Base-by-base conservation (phyloP, 345 rosid species). In the Aquilaria sinensis region DNA sequence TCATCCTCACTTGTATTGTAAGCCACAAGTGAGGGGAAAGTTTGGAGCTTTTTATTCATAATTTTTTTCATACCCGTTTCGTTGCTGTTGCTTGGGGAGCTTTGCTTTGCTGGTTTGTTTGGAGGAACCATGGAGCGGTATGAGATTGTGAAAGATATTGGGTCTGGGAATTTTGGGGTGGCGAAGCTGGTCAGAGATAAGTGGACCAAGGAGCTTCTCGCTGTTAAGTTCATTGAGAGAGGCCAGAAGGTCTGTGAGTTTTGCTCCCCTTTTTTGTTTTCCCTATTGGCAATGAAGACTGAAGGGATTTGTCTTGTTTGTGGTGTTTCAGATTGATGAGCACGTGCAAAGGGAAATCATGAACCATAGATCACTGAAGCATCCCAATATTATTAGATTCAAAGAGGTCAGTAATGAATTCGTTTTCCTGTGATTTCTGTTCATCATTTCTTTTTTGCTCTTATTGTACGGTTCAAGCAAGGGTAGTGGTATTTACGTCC, bases 311-410 rank as follows among this genome's bases (percentile, higher is more conserved):
- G 53, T 59, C 47, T 16, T 55, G 29, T 6, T 2, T 63, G 53
- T 31, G 55, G 47, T 46, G 47, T 59, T 71, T 72, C 78, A 84
- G 90, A 82, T 87, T 63, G 90, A 87, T 71, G 90, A 84, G 66
- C 86, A 82, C 69, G 88, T 84, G 51, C 78, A 76, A 34, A 82
- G 94, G 77, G 90, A 87, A 77, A 87, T 87, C 72, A 79, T 82
- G 76, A 87, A 84, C 62, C 94, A 84, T 52, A 84, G 94, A 70
- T 82, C 90, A n/a, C 72, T 82, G 43, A 80, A 77, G 62, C 94
- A 84, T 67, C 86, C 94, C 16, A 87, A 87, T 73, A 87, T 82
- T 31, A 75, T 87, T 58, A 79, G 85, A 52, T 84, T 87, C 64
- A 87, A 87, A 59, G 94, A 87, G 88, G 93, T 64, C 29, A 51